Evolutionary conservation across 371 early-diverging fungal genomes (phyloP), one percentile per base, ranked within the genome.

Genomic region (Rhizopus arrhizus): DNA sequence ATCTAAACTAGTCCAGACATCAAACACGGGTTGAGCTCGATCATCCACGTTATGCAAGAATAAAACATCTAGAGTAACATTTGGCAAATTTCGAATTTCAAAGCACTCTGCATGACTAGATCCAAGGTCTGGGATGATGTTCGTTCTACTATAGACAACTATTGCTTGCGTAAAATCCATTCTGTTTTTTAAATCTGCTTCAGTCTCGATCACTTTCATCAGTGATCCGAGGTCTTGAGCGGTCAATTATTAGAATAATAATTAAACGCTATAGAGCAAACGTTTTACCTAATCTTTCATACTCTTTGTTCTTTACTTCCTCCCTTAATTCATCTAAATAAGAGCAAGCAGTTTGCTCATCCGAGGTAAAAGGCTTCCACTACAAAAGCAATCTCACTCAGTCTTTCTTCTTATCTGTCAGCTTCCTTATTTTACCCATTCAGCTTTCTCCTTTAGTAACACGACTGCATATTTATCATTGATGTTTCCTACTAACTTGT

Each of bases 401-500:
- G 4, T 15, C 13, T 1, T 3, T 10, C 8, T n/a, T 9, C 29
- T 50, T 15, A 32, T 32, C 15, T 31, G n/a, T 5, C 15, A 13
- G 2, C 15, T 15, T 15, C 12, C 10, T 33, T 6, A n/a, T n/a
- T 42, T 35, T 46, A 62, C 63, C 63, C 63, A 62, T 31, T 33
- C 12, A 13, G 57, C 58, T 29, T 36, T 12, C 2, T 56, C 53
- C 22, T 42, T 16, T 32, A 62, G 38, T 22, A 52, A 31, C 4
- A 62, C 46, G 0, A 62, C 15, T 13, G 57, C 58, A 22, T 62
- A 62, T 31, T 57, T 13, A 34, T 62, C 63, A 0, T 38, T 11
- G 1, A 10, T 9, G 42, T 62, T 62, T 35, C 58, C 63, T 7
- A 62, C 32, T n/a, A 62, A 22, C 29, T 34, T 31, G 28, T 62